These are phyloP conservation scores for Cercospora sp. DNA, from an alignment of 2,329 filamentous ascomycete genomes.

Conservation along the genomic window DNA sequence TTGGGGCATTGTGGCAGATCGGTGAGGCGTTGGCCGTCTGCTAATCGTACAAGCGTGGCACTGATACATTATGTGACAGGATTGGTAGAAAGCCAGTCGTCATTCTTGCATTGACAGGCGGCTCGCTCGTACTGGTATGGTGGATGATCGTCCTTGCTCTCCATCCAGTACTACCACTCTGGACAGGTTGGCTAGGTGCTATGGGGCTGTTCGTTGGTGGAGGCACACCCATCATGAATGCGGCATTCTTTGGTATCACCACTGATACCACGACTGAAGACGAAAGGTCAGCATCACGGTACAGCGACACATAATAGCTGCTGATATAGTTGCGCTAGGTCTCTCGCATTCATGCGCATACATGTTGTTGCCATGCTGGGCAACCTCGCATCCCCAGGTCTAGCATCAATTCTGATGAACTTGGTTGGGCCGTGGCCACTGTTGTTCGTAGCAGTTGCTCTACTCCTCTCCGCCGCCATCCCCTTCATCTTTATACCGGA, in stretches of 20 bases:
- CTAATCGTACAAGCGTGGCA: not conserved
- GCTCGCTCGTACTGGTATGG: not conserved
- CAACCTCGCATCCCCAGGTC: not conserved
- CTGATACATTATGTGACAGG: not conserved
- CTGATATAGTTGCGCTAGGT: not conserved
- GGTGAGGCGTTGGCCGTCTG: not conserved
- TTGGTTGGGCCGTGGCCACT: not conserved
- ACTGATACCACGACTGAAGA: not conserved
- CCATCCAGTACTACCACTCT: not conserved
- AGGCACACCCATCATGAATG: not conserved
- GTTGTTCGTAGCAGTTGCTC: not conserved
- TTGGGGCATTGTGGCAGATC: not conserved
- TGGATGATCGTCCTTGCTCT: not conserved
- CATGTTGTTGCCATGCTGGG: not conserved
- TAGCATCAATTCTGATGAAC: not conserved
- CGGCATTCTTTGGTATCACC: not conserved
- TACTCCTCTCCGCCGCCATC: not conserved
- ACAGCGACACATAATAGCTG: not conserved
- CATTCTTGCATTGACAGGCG: not conserved
- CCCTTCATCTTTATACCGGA: not conserved
- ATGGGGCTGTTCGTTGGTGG: not conserved
- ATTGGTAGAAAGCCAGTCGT: not conserved
- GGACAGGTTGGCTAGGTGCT: not conserved
- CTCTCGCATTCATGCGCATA: not conserved
- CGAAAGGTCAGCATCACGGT: not conserved